Evolutionary conservation across 257 asterid genomes (phyloP).

Genomic region (Apocynum venetum): DNA sequence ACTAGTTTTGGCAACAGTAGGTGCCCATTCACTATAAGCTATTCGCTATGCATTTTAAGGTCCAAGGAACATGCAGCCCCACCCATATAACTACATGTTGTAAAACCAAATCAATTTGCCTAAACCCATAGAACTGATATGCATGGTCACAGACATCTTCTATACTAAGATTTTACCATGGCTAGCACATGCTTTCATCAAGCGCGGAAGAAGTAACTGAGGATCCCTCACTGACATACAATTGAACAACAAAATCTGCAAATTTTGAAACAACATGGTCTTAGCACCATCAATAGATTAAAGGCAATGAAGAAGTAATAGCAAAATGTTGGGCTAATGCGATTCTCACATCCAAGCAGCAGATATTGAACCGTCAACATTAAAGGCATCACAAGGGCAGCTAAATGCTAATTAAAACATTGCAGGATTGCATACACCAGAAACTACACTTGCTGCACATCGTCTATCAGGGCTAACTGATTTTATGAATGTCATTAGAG

Average conservation of each 20-base stretch:
- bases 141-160: neutral
- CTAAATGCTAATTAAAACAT: neutral
- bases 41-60: neutral
- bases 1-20: neutral
- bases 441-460: neutral
- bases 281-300: constrained; percentile 4
- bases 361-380: neutral
- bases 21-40: neutral
- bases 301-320: neutral
- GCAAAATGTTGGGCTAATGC: neutral
- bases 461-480: neutral
- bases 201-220: constrained; percentile 81
- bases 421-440: neutral
- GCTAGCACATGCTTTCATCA: constrained; percentile 63
- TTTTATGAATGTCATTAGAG: neutral
- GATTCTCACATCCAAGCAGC: neutral
- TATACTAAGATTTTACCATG: constrained; percentile 58
- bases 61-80: neutral
- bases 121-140: neutral
- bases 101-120: neutral
- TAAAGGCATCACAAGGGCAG: neutral
- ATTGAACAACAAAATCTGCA: constrained; percentile 95
- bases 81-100: neutral
- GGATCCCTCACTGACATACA: constrained; percentile 99
- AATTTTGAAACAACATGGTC: neutral